Conservation (phyloP, 2,329 filamentous ascomycete species). For the Trichoderma cornu-damae region DNA sequence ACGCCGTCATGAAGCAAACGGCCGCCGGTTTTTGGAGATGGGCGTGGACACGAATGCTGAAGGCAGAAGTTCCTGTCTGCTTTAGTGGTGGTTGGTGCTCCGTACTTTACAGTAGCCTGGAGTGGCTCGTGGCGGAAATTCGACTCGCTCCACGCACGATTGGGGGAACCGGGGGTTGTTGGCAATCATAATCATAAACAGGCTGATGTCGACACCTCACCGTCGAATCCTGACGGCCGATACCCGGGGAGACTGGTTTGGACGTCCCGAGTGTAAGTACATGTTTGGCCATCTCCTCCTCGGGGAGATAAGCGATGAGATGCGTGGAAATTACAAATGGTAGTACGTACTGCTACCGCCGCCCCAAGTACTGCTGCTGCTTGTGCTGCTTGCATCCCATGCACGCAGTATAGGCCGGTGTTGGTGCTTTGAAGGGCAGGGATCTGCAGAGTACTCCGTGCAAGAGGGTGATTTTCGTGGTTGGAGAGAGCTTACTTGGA, state of each 20-base stretch:
- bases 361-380: not conserved
- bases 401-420: no score
- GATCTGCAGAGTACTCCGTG: slow-evolving; percentile 1
- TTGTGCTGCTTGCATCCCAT: no score
- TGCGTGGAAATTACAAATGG: slow-evolving; percentile 16
- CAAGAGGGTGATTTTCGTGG: not conserved
- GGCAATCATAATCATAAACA: slow-evolving; percentile 7
- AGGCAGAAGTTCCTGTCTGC: slow-evolving; percentile 9
- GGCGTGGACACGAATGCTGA: not conserved
- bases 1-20: not conserved
- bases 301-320: slow-evolving; percentile 12
- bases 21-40: not conserved
- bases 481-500: not conserved
- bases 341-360: not conserved
- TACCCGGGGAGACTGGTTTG: slow-evolving; percentile 8
- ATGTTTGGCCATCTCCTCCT: not conserved
- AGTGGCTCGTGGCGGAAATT: not conserved
- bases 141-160: not conserved
- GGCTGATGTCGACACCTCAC: slow-evolving; percentile 6
- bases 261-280: no score
- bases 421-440: slow-evolving; percentile 4
- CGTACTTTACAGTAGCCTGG: no score
- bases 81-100: not conserved
- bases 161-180: not conserved
- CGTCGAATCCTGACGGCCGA: slow-evolving; percentile 13